phyloP scores from a whole-genome alignment of 192 early-diverging fungal species.

The Lunasporangiospora selenospora region DNA sequence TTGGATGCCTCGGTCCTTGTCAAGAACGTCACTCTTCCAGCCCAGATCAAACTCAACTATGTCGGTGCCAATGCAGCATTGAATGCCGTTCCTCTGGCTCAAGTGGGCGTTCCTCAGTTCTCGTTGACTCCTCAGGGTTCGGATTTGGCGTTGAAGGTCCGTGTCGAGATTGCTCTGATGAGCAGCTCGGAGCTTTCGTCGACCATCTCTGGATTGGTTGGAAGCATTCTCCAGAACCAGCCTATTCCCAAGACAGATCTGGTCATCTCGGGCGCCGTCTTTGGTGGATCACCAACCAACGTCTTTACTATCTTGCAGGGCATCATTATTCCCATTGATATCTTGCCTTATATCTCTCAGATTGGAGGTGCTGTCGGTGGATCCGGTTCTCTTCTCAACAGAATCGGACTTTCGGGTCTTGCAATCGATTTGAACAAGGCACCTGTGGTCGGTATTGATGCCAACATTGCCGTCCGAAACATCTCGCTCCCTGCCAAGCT shows the following conservation, averaged over 20 bases:
- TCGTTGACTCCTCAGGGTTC: conserved; percentile 2
- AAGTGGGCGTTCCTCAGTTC: conserved; percentile 12
- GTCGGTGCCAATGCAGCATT: conserved; percentile 18
- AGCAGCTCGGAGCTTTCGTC: conserved; percentile 3
- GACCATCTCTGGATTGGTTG: conserved; percentile 13
- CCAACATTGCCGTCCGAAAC: conserved; percentile 11
- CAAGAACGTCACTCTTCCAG: conserved; percentile 22
- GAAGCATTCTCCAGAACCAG: conserved; percentile 11
- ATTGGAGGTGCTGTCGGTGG: conserved; percentile 1
- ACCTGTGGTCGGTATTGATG: conserved; percentile 15
- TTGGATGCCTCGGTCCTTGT: conserved; percentile 9
- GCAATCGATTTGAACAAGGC: conserved; percentile 9
- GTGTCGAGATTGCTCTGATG: conserved; percentile 1
- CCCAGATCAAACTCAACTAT: conserved; percentile 18
- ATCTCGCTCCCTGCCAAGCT: conserved; percentile 17
- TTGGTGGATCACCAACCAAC: conserved; percentile 19
- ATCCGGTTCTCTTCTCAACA: conserved; percentile 2
- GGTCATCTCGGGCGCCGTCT: conserved; percentile 8
- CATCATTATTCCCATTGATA: conserved; percentile 5
- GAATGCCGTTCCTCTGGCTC: conserved; percentile 1
- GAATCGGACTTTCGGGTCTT: conserved; percentile 2
- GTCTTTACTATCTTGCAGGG: conserved; percentile 16
- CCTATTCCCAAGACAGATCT: conserved; percentile 17
- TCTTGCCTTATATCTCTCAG: conserved; percentile 11
- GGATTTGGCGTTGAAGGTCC: conserved; percentile 1